Base-by-base conservation (phyloP, 345 rosid species). In the Citrus mangshanensis region DNA sequence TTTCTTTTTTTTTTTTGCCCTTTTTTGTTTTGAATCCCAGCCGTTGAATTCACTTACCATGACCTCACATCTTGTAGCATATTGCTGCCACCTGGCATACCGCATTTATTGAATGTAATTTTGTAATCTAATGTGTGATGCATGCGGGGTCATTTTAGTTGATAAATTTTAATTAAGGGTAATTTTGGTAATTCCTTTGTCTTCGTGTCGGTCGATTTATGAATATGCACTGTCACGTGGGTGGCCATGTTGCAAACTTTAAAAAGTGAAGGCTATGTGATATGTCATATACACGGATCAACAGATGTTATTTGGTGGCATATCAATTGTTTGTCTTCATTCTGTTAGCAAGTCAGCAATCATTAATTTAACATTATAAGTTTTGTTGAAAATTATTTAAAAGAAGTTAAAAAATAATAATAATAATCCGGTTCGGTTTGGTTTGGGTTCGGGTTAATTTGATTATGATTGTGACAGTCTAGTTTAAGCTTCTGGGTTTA, bases 161-260 rank as follows among this genome's bases (percentile, higher is more conserved):
- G 56, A 59, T 24, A 5, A 34, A 38, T n/a, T 16, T 27, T 14
- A 7, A 27, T 5, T 6, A 60, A 32, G 85, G 82, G 7, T 25
- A 8, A 3, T 30, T 75, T 76, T 46, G 0, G 83, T 67, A 78
- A 84, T 37, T 72, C 72, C 0, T 1, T 7, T 0, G 2, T 12
- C 6, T 7, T 34, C 1, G 9, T 54, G 62, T 64, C 51, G 62
- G 63, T 81, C 75, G 46, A 68, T 54, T 60, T 59, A 69, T 79
- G 81, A 79, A 51, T 61, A 79, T 81, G 82, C 72, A 66, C 22
- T 18, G 84, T 84, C 92, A 84, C 90, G 82, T 87, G 90, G 81
- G 77, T 64, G 74, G 74, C 74, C 87, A 82, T 70, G 87, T 82
- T 85, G 67, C 68, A 38, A 46, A 7, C 58, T 80, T 51, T 0